Evolutionary conservation across 176 grass and related monocot genomes (phyloP), one percentile per base, ranked within the genome.

Genomic region (Typha latifolia): DNA sequence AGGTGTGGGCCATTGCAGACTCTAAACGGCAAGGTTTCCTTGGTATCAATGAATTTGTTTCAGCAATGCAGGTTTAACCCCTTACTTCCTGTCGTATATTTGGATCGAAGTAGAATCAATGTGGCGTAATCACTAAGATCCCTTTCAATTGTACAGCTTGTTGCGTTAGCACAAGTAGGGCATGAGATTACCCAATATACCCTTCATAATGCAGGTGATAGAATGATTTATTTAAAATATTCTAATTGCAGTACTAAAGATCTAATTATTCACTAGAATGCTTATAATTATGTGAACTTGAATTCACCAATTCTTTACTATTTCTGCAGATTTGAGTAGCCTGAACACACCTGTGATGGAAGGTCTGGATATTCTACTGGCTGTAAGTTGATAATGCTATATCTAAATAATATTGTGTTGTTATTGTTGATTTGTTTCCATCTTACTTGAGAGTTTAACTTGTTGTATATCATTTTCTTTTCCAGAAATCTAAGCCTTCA

Each of bases 1-100:
- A 97, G 94, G 83, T 97, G 13, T 97, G 94, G 94, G 94, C 94
- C 7, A 77, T 90, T 71, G 89, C 94, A 13, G 94, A 97, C 78
- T 73, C 89, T 69, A 90, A 86, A 48, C 81, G 94, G 61, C 89
- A 85, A 76, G 89, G 94, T 29, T 97, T 77, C 68, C 78, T 97
- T 62, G 94, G 94, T 18, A 81, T 97, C 52, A 21, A 37, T 4
- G 89, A 97, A 61, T 97, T 97, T 21, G 55, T 90, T 61, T 27
- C 85, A 18, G 73, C 94, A 52, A 93, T 97, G 94, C 89, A 97
- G 94, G 94, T 97, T 66, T 66, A 31, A 24, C 63, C 67, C 37
- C 55, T 66, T 49, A 8, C 48, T 19, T 63, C 4, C 61, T 49
- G 27, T 15, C 11, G n/a, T 21, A 59, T 59, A 18, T 21, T 21